Evolutionary conservation across 2,329 filamentous ascomycete species (phyloP).

Genomic region (Fusarium nurragi): DNA sequence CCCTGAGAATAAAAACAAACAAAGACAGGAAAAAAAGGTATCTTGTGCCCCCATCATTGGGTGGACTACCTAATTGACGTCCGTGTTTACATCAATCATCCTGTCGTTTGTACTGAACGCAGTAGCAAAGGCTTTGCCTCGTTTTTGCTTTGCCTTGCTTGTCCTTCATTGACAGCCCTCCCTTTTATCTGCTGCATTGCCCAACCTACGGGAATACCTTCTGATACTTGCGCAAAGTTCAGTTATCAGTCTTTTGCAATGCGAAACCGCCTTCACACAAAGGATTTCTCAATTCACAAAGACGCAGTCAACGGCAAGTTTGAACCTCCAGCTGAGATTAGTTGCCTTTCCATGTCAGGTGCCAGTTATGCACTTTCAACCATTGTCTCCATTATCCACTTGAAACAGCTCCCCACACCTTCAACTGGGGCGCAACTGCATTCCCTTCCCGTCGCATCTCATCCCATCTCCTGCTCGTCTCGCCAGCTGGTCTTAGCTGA

Average conservation of each 20-base stretch:
- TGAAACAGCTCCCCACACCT: constrained; percentile 42
- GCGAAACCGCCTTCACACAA: constrained; percentile 48
- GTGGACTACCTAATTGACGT: not conserved
- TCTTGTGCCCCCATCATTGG: not conserved
- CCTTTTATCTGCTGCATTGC: constrained; percentile 10
- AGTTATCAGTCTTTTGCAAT: constrained; percentile 37
- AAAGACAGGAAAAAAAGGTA: not conserved
- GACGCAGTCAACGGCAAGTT: constrained; percentile 44
- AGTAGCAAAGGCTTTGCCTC: constrained; percentile 1
- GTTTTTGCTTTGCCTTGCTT: not conserved
- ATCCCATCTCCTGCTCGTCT: constrained; percentile 14
- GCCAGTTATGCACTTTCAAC: constrained; percentile 1
- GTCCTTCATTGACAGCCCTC: not conserved
- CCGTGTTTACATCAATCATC: constrained; percentile 18
- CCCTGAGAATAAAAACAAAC: constrained; percentile 15
- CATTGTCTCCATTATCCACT: constrained; percentile 29
- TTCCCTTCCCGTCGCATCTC: constrained; percentile 11
- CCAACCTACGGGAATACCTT: constrained; percentile 19
- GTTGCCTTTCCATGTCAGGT: constrained; percentile 14
- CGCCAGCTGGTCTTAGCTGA: not conserved
- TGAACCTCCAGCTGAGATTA: not conserved
- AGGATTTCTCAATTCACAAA: constrained; percentile 50
- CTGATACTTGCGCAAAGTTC: not conserved
- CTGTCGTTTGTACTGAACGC: constrained; percentile 5
- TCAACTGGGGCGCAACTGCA: constrained; percentile 30